A percentile compares a stretch with the other conserved stretches of the same genome.
Conservation (phyloP, 1,284 basidiomycete species). For the Exsudoporus floridanus region DNA sequence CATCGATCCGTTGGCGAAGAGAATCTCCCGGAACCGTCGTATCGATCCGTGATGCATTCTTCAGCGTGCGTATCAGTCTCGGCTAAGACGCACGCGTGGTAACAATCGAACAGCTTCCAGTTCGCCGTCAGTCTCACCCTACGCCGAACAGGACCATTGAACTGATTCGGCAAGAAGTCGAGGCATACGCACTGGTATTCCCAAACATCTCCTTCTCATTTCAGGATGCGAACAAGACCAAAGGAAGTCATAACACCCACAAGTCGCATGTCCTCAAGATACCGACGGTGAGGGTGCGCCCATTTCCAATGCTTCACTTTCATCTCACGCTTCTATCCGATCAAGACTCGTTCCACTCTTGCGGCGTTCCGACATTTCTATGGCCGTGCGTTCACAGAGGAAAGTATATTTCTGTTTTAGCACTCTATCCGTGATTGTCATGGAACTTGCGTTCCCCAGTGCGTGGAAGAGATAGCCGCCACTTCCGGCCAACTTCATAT, state of each 20-base stretch:
- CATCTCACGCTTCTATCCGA: slow-evolving; percentile 14
- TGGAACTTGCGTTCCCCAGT: slow-evolving; percentile 24
- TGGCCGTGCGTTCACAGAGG: slow-evolving; percentile 66
- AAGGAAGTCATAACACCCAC: slow-evolving; percentile 32
- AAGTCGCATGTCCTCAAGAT: slow-evolving; percentile 54
- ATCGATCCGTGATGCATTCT: slow-evolving; percentile 81
- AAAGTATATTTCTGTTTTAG: slow-evolving; percentile 34
- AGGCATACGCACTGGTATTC: slow-evolving; percentile 70
- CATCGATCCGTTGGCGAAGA: slow-evolving; percentile 68
- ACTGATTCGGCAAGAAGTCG: slow-evolving; percentile 67
- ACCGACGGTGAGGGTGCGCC: slow-evolving; percentile 53
- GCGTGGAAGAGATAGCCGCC: slow-evolving; percentile 64
- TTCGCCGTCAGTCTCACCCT: slow-evolving; percentile 71
- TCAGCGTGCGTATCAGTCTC: slow-evolving; percentile 56
- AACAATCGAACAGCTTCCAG: slow-evolving; percentile 58
- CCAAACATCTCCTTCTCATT: slow-evolving; percentile 69
- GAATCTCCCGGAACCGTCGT: slow-evolving; percentile 76
- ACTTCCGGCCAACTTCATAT: slow-evolving; percentile 53
- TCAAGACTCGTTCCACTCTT: slow-evolving; percentile 62
- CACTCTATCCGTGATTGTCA: slow-evolving; percentile 37
- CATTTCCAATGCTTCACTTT: slow-evolving; percentile 7
- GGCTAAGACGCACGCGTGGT: slow-evolving; percentile 6
- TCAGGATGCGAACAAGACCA: slow-evolving; percentile 49
- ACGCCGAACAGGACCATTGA: slow-evolving; percentile 57
- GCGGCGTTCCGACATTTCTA: slow-evolving; percentile 65